These are phyloP conservation scores for Pseudomassariella vexata DNA, from an alignment of 2,329 filamentous ascomycete genomes.

Conservation along the genomic window DNA sequence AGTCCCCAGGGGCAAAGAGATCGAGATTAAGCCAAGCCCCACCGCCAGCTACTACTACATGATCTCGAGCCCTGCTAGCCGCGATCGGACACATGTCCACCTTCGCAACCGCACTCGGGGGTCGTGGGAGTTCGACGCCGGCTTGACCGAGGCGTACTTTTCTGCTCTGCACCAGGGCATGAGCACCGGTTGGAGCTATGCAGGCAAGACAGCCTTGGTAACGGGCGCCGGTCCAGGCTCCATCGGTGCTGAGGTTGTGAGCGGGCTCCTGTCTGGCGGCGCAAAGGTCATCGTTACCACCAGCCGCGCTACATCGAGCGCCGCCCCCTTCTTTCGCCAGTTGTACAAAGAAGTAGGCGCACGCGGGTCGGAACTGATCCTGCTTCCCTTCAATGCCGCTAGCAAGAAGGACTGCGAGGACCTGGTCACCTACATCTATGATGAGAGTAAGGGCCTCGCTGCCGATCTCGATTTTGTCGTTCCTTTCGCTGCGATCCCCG, in stretches of 20 bases:
- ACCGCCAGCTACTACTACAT: too few species aligned
- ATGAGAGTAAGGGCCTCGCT: conserved; percentile 15
- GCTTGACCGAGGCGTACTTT: background rate
- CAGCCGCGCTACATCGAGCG: conserved; percentile 21
- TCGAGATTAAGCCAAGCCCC: too few species aligned
- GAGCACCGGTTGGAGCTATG: conserved; percentile 78
- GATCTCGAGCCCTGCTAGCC: too few species aligned
- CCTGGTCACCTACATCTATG: conserved; percentile 31
- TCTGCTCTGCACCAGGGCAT: conserved; percentile 71
- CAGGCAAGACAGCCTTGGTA: conserved; percentile 24
- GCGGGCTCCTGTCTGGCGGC: conserved; percentile 25
- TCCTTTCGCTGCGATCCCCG: conserved; percentile 35
- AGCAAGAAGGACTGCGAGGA: conserved; percentile 31
- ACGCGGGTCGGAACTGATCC: conserved; percentile 24
- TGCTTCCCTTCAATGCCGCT: conserved; percentile 33
- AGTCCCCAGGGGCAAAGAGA: too few species aligned
- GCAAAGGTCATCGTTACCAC: conserved; percentile 33
- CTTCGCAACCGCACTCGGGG: too few species aligned
- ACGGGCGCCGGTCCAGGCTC: conserved; percentile 30
- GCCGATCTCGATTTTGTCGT: conserved; percentile 32
- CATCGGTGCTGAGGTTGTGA: conserved; percentile 27
- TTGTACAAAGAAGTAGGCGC: conserved; percentile 27
- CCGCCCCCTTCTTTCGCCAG: conserved; percentile 25
- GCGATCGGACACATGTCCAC: too few species aligned
- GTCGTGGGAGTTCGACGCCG: background rate